A percentile compares a stretch with the other conserved stretches of the same genome.
phyloP scores from a whole-genome alignment of 2,329 filamentous ascomycete species.

The Colletotrichum sp. region DNA sequence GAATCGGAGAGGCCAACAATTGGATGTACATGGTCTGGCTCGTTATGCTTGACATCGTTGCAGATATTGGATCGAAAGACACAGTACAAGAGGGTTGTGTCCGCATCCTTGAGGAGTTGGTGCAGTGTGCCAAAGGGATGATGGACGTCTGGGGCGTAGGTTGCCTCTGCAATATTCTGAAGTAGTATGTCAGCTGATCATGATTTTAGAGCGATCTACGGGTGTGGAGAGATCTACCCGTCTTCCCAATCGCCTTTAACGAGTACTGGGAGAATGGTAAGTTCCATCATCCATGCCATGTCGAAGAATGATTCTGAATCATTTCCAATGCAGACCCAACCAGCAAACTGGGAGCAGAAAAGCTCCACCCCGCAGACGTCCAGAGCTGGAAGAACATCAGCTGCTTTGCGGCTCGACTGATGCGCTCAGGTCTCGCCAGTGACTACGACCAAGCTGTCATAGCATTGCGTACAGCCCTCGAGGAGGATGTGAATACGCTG shows the following conservation, averaged over 20 bases:
- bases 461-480: neutral
- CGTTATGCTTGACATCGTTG: neutral
- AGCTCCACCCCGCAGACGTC: neutral
- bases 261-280: neutral
- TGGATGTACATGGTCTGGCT: neutral
- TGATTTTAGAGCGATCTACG: neutral
- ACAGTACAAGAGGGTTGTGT: neutral
- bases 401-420: neutral
- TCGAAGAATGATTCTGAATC: neutral
- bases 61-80: neutral
- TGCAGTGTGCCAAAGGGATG: neutral
- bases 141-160: neutral
- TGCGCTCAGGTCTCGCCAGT: neutral
- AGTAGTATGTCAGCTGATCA: neutral
- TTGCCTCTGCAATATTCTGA: neutral
- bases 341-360: neutral
- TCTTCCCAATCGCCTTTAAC: neutral
- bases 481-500: neutral
- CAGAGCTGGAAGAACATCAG: neutral
- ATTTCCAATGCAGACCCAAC: neutral
- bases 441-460: neutral
- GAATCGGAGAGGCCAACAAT: neutral
- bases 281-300: neutral
- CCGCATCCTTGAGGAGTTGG: neutral
- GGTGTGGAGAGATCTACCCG: neutral